Conservation (phyloP, 192 early-diverging fungal genomes). For the Coemansia sp. region DNA sequence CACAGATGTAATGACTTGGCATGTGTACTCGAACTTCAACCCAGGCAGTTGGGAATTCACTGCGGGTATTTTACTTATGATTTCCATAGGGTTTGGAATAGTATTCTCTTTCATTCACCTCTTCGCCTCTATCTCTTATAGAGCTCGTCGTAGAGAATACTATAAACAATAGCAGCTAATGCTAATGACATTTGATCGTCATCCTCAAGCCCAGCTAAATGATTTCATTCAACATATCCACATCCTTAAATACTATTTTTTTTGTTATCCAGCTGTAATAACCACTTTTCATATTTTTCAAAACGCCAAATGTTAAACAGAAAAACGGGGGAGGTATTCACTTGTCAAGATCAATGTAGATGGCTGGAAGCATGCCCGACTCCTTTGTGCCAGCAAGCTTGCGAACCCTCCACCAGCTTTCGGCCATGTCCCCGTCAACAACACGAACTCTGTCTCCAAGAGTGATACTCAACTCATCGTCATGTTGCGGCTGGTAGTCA, state of each 20-base stretch:
- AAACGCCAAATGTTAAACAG: no score
- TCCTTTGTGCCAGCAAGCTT: background rate
- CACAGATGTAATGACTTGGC: background rate
- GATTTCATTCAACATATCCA: no score
- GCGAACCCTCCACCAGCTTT: constrained; percentile 53
- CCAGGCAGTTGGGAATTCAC: background rate
- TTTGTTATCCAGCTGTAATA: no score
- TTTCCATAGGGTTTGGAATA: no score
- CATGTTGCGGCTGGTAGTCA: constrained; percentile 45
- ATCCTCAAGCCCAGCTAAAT: no score
- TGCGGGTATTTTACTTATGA: background rate
- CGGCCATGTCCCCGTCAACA: constrained; percentile 43
- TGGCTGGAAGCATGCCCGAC: constrained; percentile 46
- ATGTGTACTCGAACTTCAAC: background rate
- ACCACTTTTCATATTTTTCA: no score
- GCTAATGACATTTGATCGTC: no score
- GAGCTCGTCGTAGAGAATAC: no score
- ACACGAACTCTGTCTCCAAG: constrained; percentile 38
- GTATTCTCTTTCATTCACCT: no score
- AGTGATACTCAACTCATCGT: constrained; percentile 37
- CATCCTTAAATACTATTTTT: no score
- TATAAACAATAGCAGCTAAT: no score
- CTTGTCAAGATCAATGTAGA: constrained; percentile 53
- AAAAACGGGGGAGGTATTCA: background rate
- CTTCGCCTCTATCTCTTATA: no score